Evolutionary conservation across 805 yeast species (phyloP).

Genomic region (Torulaspora microellipsoides): DNA sequence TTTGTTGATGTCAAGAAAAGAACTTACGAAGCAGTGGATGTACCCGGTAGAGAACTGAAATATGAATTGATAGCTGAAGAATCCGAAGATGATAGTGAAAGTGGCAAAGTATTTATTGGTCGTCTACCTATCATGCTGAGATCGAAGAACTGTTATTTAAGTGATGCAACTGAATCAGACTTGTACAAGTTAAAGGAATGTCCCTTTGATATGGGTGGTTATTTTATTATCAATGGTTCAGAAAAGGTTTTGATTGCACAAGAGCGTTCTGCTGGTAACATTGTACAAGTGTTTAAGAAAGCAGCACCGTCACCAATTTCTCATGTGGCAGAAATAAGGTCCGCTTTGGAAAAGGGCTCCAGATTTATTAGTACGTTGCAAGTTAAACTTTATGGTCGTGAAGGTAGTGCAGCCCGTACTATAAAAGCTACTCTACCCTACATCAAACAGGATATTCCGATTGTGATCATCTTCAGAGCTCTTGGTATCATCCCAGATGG

Average conservation of each 20-base stretch:
- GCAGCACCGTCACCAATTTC: conserved; percentile 96
- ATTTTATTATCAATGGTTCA: conserved; percentile 95
- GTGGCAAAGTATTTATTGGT: conserved; percentile 86
- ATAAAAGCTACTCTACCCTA: conserved; percentile 95
- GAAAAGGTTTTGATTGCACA: conserved; percentile 98
- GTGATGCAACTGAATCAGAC: conserved; percentile 87
- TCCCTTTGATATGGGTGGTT: conserved; percentile 99
- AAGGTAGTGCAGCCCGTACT: conserved; percentile 69
- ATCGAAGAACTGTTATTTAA: conserved; percentile 90
- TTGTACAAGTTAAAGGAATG: conserved; percentile 95
- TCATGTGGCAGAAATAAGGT: conserved; percentile 93
- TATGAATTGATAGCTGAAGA: conserved; percentile 51
- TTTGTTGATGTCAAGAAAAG: conserved; percentile 94
- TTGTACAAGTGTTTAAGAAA: conserved; percentile 96
- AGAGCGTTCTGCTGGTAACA: conserved; percentile 97
- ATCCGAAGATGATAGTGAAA: conserved; percentile 61
- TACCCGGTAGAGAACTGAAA: conserved; percentile 51
- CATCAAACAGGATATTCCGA: conserved; percentile 94
- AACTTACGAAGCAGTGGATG: conserved; percentile 79
- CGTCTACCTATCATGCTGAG: conserved; percentile 97
- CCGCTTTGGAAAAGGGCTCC: conserved; percentile 96
- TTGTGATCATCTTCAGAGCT: conserved; percentile 95
- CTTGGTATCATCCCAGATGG: conserved; percentile 99
- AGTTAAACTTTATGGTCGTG: conserved; percentile 84
- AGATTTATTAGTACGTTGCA: conserved; percentile 91